Conservation (phyloP, 495 filamentous ascomycete genomes). For the Penicillium fimorum region DNA sequence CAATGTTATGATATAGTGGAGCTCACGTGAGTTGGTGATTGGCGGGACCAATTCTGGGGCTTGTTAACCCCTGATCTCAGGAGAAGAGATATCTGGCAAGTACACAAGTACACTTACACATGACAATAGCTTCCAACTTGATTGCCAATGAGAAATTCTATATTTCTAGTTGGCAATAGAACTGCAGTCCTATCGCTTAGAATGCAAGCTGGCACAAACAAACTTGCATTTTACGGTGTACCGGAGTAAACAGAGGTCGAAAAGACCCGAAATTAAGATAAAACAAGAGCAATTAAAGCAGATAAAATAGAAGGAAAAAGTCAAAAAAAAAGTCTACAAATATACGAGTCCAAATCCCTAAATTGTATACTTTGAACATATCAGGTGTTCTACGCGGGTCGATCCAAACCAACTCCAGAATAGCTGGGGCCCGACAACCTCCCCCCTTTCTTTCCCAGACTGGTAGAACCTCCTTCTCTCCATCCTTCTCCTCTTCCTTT, state of each 20-base stretch:
- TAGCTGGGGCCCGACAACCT: conserved; percentile 16
- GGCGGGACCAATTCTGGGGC: neutral
- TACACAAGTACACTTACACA: neutral
- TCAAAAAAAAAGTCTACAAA: neutral
- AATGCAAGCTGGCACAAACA: conserved; percentile 8
- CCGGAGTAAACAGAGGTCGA: neutral
- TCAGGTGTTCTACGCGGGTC: conserved; percentile 11
- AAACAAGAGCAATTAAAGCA: neutral
- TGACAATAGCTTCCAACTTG: neutral
- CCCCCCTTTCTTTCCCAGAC: conserved; percentile 38
- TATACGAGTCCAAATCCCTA: neutral
- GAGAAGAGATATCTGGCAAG: conserved; percentile 10
- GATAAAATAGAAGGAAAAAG: neutral
- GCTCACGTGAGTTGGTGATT: conserved; percentile 22
- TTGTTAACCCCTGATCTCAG: conserved; percentile 28
- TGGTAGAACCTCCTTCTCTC: conserved; percentile 21
- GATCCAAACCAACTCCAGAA: conserved; percentile 30
- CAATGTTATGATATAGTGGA: conserved; percentile 10
- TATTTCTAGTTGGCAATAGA: neutral
- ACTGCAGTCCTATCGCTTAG: neutral
- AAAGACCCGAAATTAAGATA: neutral
- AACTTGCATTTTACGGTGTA: conserved; percentile 1
- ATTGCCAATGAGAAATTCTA: neutral
- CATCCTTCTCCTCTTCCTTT: conserved; percentile 19
- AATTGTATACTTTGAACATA: neutral